Evolutionary conservation across 2,329 filamentous ascomycete genomes (phyloP), one percentile per base, ranked within the genome.

Genomic region (Aspergillus latus): DNA sequence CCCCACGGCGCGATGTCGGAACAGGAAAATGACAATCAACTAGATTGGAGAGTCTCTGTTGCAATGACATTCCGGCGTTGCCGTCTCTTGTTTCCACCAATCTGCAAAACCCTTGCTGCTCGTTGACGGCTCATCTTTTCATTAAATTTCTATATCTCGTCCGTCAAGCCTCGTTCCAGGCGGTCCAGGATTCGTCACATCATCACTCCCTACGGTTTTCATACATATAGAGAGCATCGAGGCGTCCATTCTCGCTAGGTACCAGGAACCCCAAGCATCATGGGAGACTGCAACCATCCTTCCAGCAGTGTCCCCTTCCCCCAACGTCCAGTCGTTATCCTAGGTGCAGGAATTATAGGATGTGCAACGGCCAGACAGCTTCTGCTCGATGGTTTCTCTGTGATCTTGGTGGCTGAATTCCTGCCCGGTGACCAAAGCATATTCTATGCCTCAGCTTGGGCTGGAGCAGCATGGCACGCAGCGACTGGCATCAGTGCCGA

Each of bases 311-410:
- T 60, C 1, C 69, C 71, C 4, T 74, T 73, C 50, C 47, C 72
- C 4, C 70, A 72, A 52, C 68, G 70, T 9, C 68, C 71, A 5
- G 59, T 74, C 34, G 56, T 74, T 30, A 72, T 74, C 28, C 61
- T 74, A 1, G 72, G 72, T n/a, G 72, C 71, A 15, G 72, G 72
- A 2, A 74, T 74, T 42, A 74, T 74, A 29, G 72, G 72, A n/a
- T 74, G 72, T 60, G 67, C 72, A 2, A 59, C 72, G 2, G 72
- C 72, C 5, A 65, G 66, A 21, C 71, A 73, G 54, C 62, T 75
- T 8, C 60, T 75, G 3, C 61, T 65, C n/a, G 64, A 64, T 32
- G 72, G 72, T 2, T 74, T 74, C 39, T 59, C 65, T 5, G 72
- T 74, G 5, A 62, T 66, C 4, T 36, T 74, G 30, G 70, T 74